Percentiles rank a stretch among this genome's conserved stretches.
These are phyloP conservation scores for Blastobotrys petasosporus DNA, from an alignment of 1,139 yeast genomes.

Conservation along the genomic window DNA sequence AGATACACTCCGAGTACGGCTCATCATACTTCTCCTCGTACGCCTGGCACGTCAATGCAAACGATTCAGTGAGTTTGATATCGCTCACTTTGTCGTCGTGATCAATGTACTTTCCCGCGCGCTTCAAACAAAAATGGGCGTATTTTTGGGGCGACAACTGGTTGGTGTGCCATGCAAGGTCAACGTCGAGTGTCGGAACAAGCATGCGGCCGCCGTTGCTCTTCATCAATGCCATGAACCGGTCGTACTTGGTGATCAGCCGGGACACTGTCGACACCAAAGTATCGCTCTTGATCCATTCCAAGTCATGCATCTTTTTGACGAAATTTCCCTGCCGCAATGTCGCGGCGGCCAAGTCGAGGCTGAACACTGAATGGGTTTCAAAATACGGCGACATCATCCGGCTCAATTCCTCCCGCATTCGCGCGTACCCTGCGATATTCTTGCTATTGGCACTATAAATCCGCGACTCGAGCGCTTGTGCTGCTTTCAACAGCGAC, in stretches of 20 bases:
- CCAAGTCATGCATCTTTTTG: constrained; percentile 32
- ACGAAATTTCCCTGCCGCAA: constrained; percentile 35
- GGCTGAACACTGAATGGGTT: constrained; percentile 16
- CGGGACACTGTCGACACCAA: constrained; percentile 26
- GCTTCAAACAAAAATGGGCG: constrained; percentile 23
- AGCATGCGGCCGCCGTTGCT: constrained; percentile 15
- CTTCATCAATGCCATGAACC: constrained; percentile 30
- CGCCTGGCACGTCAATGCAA: constrained; percentile 25
- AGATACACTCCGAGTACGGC: constrained; percentile 32
- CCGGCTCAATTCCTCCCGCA: no score
- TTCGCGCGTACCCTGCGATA: no score
- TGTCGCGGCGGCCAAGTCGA: constrained; percentile 35
- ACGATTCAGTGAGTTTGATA: constrained; percentile 24
- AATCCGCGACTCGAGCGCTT: no score
- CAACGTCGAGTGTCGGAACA: constrained; percentile 41
- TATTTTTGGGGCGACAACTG: constrained; percentile 33
- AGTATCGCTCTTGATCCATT: constrained; percentile 33
- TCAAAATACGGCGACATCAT: constrained; percentile 19
- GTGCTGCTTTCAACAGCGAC: no score
- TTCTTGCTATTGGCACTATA: no score
- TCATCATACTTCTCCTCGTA: constrained; percentile 26
- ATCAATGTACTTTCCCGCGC: constrained; percentile 25
- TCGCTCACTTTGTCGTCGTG: constrained; percentile 34
- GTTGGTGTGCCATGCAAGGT: constrained; percentile 41
- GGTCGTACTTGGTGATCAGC: constrained; percentile 28